These are phyloP conservation scores for Triadica sebifera DNA, from an alignment of 345 rosid species.

Conservation along the genomic window DNA sequence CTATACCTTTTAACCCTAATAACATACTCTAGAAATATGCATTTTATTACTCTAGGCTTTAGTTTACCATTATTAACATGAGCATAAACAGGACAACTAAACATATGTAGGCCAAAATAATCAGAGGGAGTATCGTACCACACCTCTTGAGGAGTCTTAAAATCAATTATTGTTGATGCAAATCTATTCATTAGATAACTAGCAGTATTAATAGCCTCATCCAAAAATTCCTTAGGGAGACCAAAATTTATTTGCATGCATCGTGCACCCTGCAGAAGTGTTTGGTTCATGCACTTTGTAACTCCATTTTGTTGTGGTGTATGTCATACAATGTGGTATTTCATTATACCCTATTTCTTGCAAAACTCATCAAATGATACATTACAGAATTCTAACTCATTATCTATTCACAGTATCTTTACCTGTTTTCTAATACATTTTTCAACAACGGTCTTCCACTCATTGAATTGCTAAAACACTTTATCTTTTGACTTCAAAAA, in stretches of 20 bases:
- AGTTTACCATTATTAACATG: too few relatives aligned
- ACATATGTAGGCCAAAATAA: too few relatives aligned
- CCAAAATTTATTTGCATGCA: not conserved
- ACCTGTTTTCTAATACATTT: not conserved
- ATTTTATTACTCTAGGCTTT: too few relatives aligned
- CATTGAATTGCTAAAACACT: not conserved
- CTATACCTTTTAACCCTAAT: not conserved
- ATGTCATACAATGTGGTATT: too few relatives aligned
- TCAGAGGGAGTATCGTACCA: too few relatives aligned
- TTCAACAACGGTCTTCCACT: not conserved
- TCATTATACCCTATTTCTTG: not conserved
- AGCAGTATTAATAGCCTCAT: not conserved
- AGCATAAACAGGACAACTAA: too few relatives aligned
- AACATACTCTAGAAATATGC: not conserved
- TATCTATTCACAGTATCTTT: not conserved
- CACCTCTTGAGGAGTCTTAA: too few relatives aligned
- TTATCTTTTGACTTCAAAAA: constrained; percentile 1
- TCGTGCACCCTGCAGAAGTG: not conserved
- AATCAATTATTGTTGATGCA: not conserved
- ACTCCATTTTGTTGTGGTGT: too few relatives aligned
- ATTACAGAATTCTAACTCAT: not conserved
- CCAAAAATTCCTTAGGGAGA: not conserved
- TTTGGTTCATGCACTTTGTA: not conserved
- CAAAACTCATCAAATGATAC: not conserved
- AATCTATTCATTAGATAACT: not conserved